phyloP scores from a whole-genome alignment of 2,329 filamentous ascomycete genomes.

The Setomelanomma holmii region DNA sequence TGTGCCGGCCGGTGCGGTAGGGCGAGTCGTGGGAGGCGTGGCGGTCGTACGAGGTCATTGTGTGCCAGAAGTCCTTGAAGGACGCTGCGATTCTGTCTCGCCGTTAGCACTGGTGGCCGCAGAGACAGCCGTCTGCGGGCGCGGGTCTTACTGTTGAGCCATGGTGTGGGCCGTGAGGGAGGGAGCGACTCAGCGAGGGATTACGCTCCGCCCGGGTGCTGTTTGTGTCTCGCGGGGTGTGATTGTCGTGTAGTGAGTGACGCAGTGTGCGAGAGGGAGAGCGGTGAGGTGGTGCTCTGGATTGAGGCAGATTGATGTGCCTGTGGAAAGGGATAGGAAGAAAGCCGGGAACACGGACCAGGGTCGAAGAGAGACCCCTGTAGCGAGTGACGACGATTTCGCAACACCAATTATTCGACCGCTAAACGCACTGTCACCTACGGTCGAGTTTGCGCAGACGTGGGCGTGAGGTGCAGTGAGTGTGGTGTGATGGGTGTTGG shows the following conservation, averaged over 20 bases:
- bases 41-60: slow-evolving; percentile 75
- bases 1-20: slow-evolving; percentile 87
- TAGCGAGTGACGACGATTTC: not conserved
- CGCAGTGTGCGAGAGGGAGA: slow-evolving; percentile 5
- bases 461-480: not conserved
- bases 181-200: slow-evolving; percentile 20
- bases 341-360: not conserved
- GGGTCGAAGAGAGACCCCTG: not conserved
- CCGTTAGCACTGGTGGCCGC: slow-evolving; percentile 31
- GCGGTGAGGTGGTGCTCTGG: slow-evolving; percentile 4
- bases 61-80: slow-evolving; percentile 95
- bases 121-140: slow-evolving; percentile 6
- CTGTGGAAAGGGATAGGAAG: not conserved
- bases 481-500: not conserved
- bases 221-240: not conserved
- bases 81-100: slow-evolving; percentile 52
- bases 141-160: slow-evolving; percentile 42
- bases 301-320: not conserved
- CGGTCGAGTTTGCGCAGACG: not conserved
- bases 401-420: not conserved
- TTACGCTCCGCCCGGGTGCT: slow-evolving; percentile 22
- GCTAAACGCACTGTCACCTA: not conserved
- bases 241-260: slow-evolving; percentile 1
- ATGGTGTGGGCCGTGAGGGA: slow-evolving; percentile 27
- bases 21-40: slow-evolving; percentile 93